Conservation (phyloP, 192 early-diverging fungal species). For the Helicostylum pulchrum region DNA sequence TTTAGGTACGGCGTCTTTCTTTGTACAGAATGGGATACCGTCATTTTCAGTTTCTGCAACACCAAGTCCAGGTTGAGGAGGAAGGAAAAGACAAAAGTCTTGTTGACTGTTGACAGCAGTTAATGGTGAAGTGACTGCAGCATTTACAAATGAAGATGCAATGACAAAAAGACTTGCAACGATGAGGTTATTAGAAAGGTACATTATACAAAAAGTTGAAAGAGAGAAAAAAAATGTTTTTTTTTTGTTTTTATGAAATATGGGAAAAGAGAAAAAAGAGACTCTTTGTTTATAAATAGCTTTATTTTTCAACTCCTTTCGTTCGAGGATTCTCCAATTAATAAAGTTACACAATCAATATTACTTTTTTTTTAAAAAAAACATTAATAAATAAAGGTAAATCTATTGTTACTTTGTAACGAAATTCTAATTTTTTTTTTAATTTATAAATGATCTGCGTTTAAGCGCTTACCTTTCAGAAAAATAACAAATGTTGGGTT, state of each 20-base stretch:
- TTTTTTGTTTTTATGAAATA: not conserved
- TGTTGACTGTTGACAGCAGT: constrained; percentile 22
- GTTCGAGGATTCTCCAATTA: not conserved
- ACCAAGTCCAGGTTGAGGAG: constrained; percentile 38
- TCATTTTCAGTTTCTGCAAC: constrained; percentile 41
- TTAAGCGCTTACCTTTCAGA: too few species aligned
- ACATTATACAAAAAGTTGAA: not conserved
- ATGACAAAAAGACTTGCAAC: not conserved
- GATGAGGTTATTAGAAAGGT: not conserved
- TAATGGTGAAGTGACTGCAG: not conserved
- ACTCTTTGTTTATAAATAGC: not conserved
- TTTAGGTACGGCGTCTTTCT: constrained; percentile 20
- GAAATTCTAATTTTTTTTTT: too few species aligned
- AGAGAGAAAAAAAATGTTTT: not conserved
- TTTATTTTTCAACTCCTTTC: not conserved
- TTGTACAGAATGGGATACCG: constrained; percentile 49
- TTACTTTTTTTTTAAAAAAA: too few species aligned
- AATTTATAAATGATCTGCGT: too few species aligned
- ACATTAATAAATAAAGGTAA: too few species aligned
- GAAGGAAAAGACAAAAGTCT: constrained; percentile 51
- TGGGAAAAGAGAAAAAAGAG: not conserved
- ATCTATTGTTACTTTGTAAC: too few species aligned
- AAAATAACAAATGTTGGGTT: too few species aligned
- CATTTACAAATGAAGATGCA: not conserved
- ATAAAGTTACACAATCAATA: too few species aligned